Conservation (phyloP, 2,329 filamentous ascomycete species). For the Aureobasidium musti region DNA sequence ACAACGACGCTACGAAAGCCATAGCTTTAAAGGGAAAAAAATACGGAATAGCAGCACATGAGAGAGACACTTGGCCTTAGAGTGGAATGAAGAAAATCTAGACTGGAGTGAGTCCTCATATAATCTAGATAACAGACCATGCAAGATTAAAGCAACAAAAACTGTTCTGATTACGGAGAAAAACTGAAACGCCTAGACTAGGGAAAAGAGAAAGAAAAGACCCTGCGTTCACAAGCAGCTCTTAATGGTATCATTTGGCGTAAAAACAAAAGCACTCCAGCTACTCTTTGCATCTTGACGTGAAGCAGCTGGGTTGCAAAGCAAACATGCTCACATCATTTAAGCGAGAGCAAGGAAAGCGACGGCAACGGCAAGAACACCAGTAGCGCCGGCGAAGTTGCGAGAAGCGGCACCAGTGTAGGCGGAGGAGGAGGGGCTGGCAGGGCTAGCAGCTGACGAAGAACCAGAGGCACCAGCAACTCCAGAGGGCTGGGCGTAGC, state of each 20-base stretch:
- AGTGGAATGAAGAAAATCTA: not conserved
- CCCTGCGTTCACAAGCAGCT: not conserved
- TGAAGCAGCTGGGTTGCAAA: not conserved
- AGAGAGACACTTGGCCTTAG: not conserved
- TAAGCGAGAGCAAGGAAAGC: conserved; percentile 20
- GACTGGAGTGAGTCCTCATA: not conserved
- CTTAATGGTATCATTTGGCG: conserved; percentile 12
- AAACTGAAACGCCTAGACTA: not conserved
- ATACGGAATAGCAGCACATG: too few relatives aligned
- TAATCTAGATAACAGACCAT: not conserved
- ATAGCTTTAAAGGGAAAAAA: too few relatives aligned
- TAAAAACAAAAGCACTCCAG: not conserved
- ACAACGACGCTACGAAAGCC: too few relatives aligned
- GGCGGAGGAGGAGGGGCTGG: not conserved
- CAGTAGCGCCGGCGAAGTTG: conserved; percentile 13
- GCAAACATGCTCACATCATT: not conserved
- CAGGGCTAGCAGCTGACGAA: not conserved
- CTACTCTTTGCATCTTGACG: not conserved
- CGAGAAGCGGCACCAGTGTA: conserved; percentile 26
- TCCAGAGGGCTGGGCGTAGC: conserved; percentile 7
- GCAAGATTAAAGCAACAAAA: not conserved
- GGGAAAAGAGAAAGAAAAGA: not conserved
- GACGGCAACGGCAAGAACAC: not conserved
- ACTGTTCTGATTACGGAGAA: too few relatives aligned
- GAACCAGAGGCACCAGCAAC: conserved; percentile 1